Percentiles rank a stretch among this genome's conserved stretches.
Conservation (phyloP, 2,329 filamentous ascomycete species). For the Ramularia endophylla region DNA sequence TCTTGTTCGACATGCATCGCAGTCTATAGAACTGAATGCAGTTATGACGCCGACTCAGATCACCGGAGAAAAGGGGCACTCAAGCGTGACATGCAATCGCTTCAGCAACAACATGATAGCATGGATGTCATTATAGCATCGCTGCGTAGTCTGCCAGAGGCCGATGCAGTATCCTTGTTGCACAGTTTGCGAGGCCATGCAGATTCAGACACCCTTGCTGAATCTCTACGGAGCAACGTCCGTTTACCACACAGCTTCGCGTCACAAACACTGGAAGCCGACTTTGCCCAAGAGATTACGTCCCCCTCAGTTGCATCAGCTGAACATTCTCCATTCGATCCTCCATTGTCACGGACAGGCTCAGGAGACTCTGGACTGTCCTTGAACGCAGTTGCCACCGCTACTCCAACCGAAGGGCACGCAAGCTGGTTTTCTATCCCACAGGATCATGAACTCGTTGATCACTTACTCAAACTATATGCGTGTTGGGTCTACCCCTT, state of each 20-base stretch:
- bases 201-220: slow-evolving; percentile 36
- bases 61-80: slow-evolving; percentile 39
- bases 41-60: slow-evolving; percentile 46
- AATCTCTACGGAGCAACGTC: slow-evolving; percentile 36
- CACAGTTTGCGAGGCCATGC: slow-evolving; percentile 38
- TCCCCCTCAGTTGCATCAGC: slow-evolving; percentile 13
- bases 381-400: slow-evolving; percentile 1
- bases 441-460: slow-evolving; percentile 30
- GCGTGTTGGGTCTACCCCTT: slow-evolving; percentile 64
- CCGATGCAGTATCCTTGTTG: slow-evolving; percentile 38
- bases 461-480: slow-evolving; percentile 32
- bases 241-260: slow-evolving; percentile 30
- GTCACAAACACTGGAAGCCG: slow-evolving; percentile 29
- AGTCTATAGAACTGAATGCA: slow-evolving; percentile 47
- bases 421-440: slow-evolving; percentile 27
- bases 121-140: slow-evolving; percentile 39
- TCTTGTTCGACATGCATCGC: slow-evolving; percentile 47
- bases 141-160: slow-evolving; percentile 40
- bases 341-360: slow-evolving; percentile 11
- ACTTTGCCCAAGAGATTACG: slow-evolving; percentile 25
- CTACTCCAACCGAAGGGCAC: slow-evolving; percentile 6
- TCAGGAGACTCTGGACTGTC: slow-evolving; percentile 14
- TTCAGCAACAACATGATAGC: slow-evolving; percentile 33
- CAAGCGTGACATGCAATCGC: slow-evolving; percentile 35
- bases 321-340: slow-evolving; percentile 6